Evolutionary conservation across 345 rosid species (phyloP).

Genomic region (Gossypium rotundifolium): DNA sequence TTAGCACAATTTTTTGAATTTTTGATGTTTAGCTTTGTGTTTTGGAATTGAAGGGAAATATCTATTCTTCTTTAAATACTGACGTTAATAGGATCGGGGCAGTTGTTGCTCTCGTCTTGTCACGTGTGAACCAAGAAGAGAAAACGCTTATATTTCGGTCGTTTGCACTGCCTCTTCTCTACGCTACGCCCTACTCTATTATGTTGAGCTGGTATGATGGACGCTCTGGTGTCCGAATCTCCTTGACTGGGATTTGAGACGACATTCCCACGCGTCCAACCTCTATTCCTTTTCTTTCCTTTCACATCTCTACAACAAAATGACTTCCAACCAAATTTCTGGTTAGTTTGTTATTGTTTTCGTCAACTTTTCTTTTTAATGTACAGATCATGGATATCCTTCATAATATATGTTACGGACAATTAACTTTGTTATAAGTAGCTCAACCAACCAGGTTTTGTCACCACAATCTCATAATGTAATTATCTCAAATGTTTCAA

Average conservation of each 20-base stretch:
- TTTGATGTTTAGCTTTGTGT: not conserved
- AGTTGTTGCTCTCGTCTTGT: too few relatives aligned
- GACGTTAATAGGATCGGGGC: not conserved
- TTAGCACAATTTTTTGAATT: not conserved
- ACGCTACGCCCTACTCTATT: not conserved
- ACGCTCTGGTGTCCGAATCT: conserved; percentile 1
- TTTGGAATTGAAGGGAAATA: not conserved
- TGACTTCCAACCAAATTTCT: too few relatives aligned
- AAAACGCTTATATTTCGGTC: not conserved
- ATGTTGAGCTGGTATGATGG: not conserved
- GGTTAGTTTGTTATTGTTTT: too few relatives aligned
- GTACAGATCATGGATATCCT: too few relatives aligned
- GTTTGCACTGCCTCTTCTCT: not conserved
- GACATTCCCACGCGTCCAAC: not conserved
- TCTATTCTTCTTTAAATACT: not conserved
- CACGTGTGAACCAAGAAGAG: not conserved
- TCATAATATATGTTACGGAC: too few relatives aligned
- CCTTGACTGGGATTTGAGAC: not conserved
- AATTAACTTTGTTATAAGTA: too few relatives aligned
- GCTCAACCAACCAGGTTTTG: too few relatives aligned
- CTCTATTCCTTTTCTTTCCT: not conserved
- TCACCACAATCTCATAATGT: too few relatives aligned
- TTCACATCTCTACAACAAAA: not conserved
- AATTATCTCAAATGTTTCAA: too few relatives aligned
- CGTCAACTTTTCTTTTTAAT: too few relatives aligned